phyloP scores from a whole-genome alignment of 352 stramenopile genomes.

The Phytophthora palmivora region DNA sequence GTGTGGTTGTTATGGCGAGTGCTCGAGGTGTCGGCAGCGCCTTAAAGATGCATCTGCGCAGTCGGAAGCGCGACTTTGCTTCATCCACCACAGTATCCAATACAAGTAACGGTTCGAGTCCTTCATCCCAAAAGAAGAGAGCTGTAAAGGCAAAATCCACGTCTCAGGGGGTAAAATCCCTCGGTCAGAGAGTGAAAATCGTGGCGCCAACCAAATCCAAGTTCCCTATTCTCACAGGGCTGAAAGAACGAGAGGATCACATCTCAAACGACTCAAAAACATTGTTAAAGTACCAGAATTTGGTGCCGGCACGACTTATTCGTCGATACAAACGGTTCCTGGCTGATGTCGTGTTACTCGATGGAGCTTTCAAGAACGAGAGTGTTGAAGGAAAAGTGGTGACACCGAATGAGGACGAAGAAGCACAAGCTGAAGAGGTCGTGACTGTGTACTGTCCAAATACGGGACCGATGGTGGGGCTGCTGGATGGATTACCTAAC shows the following conservation, averaged over 20 bases:
- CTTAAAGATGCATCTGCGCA: conserved; percentile 52
- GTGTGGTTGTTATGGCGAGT: conserved; percentile 16
- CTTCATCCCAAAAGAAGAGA: conserved; percentile 18
- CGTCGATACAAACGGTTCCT: conserved; percentile 88
- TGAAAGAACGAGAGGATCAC: conserved; percentile 35
- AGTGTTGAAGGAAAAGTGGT: neutral
- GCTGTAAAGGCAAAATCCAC: conserved; percentile 12
- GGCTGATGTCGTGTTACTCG: conserved; percentile 72
- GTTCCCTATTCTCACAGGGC: conserved; percentile 32
- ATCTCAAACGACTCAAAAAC: conserved; percentile 32
- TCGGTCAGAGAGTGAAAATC: conserved; percentile 16
- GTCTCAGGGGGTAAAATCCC: conserved; percentile 5
- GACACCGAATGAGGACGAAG: conserved; percentile 8
- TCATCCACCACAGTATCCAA: conserved; percentile 2
- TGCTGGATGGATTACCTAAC: conserved; percentile 68
- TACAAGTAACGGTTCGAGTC: neutral
- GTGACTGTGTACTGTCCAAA: conserved; percentile 88
- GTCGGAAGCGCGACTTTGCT: conserved; percentile 40
- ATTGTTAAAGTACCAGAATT: conserved; percentile 57
- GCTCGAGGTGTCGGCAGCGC: conserved; percentile 9
- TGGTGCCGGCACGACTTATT: conserved; percentile 64
- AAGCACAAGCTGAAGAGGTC: conserved; percentile 24
- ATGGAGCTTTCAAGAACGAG: conserved; percentile 9
- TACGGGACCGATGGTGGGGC: conserved; percentile 81
- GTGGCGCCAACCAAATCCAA: conserved; percentile 12